A percentile compares a stretch with the other conserved stretches of the same genome.
Conservation (phyloP, 2,329 filamentous ascomycete genomes). For the Trichophyton simii region DNA sequence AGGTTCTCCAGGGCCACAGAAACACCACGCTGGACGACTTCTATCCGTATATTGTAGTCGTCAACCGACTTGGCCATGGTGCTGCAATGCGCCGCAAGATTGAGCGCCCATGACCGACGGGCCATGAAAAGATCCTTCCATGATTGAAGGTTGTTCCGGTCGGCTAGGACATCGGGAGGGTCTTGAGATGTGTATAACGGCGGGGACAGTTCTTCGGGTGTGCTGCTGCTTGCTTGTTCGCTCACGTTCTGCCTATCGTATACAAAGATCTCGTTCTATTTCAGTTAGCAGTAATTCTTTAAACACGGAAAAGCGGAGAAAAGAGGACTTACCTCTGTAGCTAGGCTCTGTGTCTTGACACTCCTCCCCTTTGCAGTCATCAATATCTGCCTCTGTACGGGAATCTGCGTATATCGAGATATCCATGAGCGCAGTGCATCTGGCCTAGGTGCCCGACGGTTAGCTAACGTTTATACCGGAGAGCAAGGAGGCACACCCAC, state of each 20-base stretch:
- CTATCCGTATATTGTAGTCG: slow-evolving; percentile 36
- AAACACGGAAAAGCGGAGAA: neutral
- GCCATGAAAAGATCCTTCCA: slow-evolving; percentile 81
- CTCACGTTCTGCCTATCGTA: slow-evolving; percentile 69
- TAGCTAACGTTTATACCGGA: neutral
- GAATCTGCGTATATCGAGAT: slow-evolving; percentile 58
- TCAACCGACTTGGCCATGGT: slow-evolving; percentile 50
- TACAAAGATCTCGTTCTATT: slow-evolving; percentile 73
- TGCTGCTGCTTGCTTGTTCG: slow-evolving; percentile 34
- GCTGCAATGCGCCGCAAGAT: slow-evolving; percentile 56
- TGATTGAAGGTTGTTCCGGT: slow-evolving; percentile 67
- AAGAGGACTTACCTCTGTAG: slow-evolving; percentile 52
- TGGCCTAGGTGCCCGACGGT: slow-evolving; percentile 42
- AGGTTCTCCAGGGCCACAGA: slow-evolving; percentile 72
- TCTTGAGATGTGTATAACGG: slow-evolving; percentile 47
- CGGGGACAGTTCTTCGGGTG: slow-evolving; percentile 39
- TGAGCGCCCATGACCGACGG: slow-evolving; percentile 66
- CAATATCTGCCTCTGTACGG: slow-evolving; percentile 67
- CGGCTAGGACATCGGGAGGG: slow-evolving; percentile 67
- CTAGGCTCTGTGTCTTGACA: slow-evolving; percentile 65
- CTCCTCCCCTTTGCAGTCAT: slow-evolving; percentile 76
- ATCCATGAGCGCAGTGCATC: slow-evolving; percentile 80
- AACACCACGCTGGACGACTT: slow-evolving; percentile 56
- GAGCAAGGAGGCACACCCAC: slow-evolving; percentile 38
- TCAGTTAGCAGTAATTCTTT: slow-evolving; percentile 8